Conservation (phyloP, 768 basidiomycete genomes). For the Mycena polygramma region DNA sequence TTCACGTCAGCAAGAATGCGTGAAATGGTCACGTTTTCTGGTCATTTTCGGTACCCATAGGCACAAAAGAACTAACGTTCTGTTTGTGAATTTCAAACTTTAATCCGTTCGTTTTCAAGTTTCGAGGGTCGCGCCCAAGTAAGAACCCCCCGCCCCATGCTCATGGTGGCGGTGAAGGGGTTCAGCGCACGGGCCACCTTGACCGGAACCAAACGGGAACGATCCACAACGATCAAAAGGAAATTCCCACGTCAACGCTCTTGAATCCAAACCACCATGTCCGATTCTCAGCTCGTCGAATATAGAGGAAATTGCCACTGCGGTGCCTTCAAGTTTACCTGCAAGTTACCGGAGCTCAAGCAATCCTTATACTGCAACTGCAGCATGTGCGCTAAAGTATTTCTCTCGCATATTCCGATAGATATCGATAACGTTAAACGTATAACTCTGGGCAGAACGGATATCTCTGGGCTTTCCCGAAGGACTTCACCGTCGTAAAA, state of each 20-base stretch:
- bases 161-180: no score
- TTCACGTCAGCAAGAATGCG: no score
- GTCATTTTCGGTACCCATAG: no score
- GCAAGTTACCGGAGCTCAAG: slow-evolving; percentile 23
- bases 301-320: slow-evolving; percentile 36
- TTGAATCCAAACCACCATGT: slow-evolving; percentile 3
- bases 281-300: slow-evolving; percentile 16
- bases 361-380: slow-evolving; percentile 11
- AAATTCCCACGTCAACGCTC: neutral
- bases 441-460: slow-evolving; percentile 16
- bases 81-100: no score
- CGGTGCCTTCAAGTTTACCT: slow-evolving; percentile 31
- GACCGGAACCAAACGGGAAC: no score
- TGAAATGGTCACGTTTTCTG: no score
- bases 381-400: slow-evolving; percentile 25
- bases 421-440: neutral
- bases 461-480: slow-evolving; percentile 24
- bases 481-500: slow-evolving; percentile 19
- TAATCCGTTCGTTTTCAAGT: no score
- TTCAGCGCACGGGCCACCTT: neutral
- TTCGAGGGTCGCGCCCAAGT: no score
- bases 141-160: no score
- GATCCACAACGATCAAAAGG: no score
- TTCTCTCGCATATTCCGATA: neutral
- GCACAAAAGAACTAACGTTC: no score